Evolutionary conservation across 2,329 filamentous ascomycete genomes (phyloP).

Genomic region (Sporothrix mexicana): DNA sequence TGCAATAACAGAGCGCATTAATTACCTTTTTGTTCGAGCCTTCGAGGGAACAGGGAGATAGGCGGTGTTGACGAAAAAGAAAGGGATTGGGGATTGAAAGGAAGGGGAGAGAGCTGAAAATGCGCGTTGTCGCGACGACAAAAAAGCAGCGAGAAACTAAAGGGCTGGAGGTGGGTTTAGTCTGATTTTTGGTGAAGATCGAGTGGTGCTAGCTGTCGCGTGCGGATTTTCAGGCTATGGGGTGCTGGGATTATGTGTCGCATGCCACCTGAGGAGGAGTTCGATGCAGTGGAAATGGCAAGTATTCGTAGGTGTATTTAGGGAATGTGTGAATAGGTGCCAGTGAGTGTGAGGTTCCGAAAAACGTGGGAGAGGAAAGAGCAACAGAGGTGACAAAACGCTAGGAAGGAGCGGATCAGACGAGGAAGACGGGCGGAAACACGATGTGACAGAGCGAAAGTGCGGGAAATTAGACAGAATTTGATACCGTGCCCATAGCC

Average conservation of each 20-base stretch:
- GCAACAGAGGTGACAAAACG: not conserved
- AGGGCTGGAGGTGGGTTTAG: slow-evolving; percentile 18
- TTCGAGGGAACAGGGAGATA: not conserved
- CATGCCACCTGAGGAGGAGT: not conserved
- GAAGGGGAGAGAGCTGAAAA: slow-evolving; percentile 24
- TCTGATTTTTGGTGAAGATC: not conserved
- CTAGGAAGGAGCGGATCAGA: not conserved
- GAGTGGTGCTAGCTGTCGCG: not conserved
- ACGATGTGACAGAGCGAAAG: not conserved
- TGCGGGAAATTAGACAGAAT: not conserved
- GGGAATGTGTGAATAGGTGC: not conserved
- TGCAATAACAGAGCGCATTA: slow-evolving; percentile 26
- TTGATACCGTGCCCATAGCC: not conserved
- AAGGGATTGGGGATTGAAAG: not conserved
- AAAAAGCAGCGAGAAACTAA: slow-evolving; percentile 10
- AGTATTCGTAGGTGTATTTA: not conserved
- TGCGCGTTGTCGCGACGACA: slow-evolving; percentile 34
- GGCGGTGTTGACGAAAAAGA: slow-evolving; percentile 6
- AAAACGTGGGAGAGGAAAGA: not conserved
- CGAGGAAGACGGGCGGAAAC: not conserved
- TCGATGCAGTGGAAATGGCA: not conserved
- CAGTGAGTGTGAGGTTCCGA: not conserved
- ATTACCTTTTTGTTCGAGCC: slow-evolving; percentile 18
- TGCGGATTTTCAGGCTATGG: not conserved
- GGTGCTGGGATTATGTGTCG: not conserved